Percentiles rank a stretch among this genome's conserved stretches.
These are phyloP conservation scores for Geotrichum phurueaensis DNA, from an alignment of 1,139 yeast genomes.

Conservation along the genomic window DNA sequence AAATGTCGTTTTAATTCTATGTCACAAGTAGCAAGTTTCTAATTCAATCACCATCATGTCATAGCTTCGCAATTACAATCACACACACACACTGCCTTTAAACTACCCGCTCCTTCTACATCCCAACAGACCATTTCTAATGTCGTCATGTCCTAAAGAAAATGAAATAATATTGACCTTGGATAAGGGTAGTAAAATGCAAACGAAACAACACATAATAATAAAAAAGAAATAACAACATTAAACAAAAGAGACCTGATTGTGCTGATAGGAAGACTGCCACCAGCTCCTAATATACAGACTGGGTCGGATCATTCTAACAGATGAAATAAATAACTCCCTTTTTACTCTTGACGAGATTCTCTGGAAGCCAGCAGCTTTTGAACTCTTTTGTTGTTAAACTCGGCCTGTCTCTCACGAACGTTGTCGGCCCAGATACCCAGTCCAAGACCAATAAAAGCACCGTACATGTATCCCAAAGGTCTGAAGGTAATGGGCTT, in stretches of 20 bases:
- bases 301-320: neutral
- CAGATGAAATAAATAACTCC: neutral
- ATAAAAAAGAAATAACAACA: neutral
- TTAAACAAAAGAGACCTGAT: neutral
- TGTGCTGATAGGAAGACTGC: neutral
- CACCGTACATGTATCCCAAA: slow-evolving; percentile 32
- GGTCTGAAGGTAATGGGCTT: slow-evolving; percentile 36
- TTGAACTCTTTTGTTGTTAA: slow-evolving; percentile 32
- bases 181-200: neutral
- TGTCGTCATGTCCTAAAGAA: neutral
- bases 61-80: neutral
- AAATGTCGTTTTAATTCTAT: neutral
- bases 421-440: slow-evolving; percentile 31
- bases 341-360: slow-evolving; percentile 24
- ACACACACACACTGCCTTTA: too few species aligned
- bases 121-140: neutral
- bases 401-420: slow-evolving; percentile 31
- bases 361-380: slow-evolving; percentile 31
- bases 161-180: neutral
- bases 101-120: neutral
- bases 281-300: neutral
- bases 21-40: neutral
- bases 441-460: slow-evolving; percentile 33
- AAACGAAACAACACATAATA: neutral
- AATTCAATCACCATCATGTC: neutral